phyloP scores from a whole-genome alignment of 2,329 filamentous ascomycete species.

The Xylariaceae sp. region DNA sequence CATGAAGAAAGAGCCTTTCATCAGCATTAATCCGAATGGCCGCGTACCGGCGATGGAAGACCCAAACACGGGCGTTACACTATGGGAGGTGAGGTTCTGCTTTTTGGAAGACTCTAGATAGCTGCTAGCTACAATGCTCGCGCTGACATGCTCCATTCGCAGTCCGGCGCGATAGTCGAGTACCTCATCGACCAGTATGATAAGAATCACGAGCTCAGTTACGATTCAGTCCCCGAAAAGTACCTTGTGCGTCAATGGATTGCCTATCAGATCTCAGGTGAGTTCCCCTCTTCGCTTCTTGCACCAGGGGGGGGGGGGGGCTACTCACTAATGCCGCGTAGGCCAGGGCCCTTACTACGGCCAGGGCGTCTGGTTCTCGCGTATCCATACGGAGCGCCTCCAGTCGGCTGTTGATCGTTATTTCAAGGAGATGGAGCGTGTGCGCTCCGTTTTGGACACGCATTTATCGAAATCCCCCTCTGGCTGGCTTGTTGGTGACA shows the following conservation, averaged over 20 bases:
- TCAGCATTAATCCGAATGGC: conserved; percentile 14
- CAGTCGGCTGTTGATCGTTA: conserved; percentile 26
- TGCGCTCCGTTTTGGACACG: conserved; percentile 5
- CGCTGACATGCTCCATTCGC: background rate
- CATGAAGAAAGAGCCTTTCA: conserved; percentile 12
- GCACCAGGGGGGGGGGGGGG: no score
- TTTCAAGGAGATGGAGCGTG: conserved; percentile 23
- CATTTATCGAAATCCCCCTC: conserved; percentile 1
- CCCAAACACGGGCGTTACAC: conserved; percentile 36
- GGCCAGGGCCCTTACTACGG: conserved; percentile 35
- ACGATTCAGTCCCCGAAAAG: conserved; percentile 28
- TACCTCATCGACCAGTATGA: conserved; percentile 40
- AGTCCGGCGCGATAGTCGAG: conserved; percentile 39
- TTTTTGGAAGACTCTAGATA: no score
- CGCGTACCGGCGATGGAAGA: conserved; percentile 37
- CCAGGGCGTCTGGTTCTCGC: conserved; percentile 9
- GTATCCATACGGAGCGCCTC: conserved; percentile 22
- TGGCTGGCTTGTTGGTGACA: conserved; percentile 8
- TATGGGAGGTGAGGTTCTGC: conserved; percentile 32
- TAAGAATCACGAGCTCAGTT: conserved; percentile 31
- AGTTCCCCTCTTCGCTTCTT: no score
- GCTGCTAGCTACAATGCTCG: no score
- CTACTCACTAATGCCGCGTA: conserved; percentile 18
- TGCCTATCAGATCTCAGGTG: conserved; percentile 30
- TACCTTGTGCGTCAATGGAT: conserved; percentile 35